phyloP scores from a whole-genome alignment of 192 early-diverging fungal species.

The Backusella luteola region DNA sequence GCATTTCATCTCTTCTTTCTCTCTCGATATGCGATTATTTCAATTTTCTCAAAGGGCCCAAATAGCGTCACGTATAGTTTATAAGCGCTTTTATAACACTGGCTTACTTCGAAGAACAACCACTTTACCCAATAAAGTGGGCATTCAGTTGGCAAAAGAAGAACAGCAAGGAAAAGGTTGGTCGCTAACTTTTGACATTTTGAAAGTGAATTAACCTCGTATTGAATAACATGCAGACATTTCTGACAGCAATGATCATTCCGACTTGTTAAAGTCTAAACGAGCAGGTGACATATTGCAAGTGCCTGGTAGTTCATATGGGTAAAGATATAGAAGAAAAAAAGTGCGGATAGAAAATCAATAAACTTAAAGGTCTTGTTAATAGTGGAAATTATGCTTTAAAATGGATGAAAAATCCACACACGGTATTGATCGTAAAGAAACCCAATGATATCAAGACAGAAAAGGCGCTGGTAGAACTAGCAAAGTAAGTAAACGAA shows the following conservation, averaged over 20 bases:
- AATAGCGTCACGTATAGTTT: not conserved
- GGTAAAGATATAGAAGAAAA: constrained; percentile 24
- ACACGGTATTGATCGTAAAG: constrained; percentile 76
- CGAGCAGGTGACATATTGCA: constrained; percentile 44
- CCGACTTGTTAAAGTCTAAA: constrained; percentile 25
- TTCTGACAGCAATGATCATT: not conserved
- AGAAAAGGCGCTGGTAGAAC: constrained; percentile 61
- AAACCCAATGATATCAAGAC: constrained; percentile 73
- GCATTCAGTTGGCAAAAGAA: constrained; percentile 16
- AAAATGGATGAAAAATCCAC: constrained; percentile 62
- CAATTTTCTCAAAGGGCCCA: not conserved
- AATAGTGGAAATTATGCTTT: constrained; percentile 49
- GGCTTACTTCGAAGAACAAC: constrained; percentile 13
- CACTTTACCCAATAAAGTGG: constrained; percentile 14
- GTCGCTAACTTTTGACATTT: not conserved
- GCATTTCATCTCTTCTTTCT: not conserved
- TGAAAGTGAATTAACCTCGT: not conserved
- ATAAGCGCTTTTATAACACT: constrained; percentile 20
- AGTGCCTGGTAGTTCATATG: constrained; percentile 49
- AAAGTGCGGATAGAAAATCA: not conserved
- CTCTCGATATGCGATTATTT: not conserved
- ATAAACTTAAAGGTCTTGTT: too few species aligned
- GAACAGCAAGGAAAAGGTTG: not conserved
- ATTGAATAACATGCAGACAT: too few species aligned
- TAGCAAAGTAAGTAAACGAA: constrained; percentile 46